Evolutionary conservation across 2,329 filamentous ascomycete genomes (phyloP).

Genomic region (Thermothelomyces thermophilus): DNA sequence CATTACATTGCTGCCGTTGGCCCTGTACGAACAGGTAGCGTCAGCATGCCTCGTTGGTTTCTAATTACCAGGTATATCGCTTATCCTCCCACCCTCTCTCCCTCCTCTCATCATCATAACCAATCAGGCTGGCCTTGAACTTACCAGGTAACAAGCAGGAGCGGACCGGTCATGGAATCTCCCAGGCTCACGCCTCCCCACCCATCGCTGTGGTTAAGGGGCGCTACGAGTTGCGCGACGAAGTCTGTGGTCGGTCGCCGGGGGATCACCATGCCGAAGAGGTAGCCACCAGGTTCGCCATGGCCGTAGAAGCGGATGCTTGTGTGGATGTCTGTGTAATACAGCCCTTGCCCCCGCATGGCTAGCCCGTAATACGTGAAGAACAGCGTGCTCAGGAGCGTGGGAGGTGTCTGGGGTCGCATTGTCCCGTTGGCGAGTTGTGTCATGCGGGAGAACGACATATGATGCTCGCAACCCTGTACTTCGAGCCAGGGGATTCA

Average conservation of each 20-base stretch:
- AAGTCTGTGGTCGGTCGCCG: slow-evolving; percentile 44
- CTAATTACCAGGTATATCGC: too few species aligned
- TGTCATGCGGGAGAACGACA: too few species aligned
- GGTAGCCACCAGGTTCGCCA: slow-evolving; percentile 33
- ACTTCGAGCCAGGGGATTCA: too few species aligned
- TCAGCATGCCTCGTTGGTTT: background rate
- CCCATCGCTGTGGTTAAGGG: slow-evolving; percentile 35
- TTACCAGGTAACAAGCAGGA: slow-evolving; percentile 40
- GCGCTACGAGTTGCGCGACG: slow-evolving; percentile 46
- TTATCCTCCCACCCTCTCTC: too few species aligned
- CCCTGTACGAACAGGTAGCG: background rate
- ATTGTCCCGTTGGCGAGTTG: too few species aligned
- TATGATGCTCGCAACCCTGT: too few species aligned
- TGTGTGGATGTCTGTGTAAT: slow-evolving; percentile 16
- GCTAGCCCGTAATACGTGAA: background rate
- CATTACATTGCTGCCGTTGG: slow-evolving; percentile 27
- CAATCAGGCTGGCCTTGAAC: background rate
- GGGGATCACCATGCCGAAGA: slow-evolving; percentile 46
- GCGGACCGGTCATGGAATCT: slow-evolving; percentile 37
- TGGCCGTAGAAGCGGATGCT: slow-evolving; percentile 40
- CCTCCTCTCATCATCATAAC: background rate
- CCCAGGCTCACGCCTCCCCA: slow-evolving; percentile 43
- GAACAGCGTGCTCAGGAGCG: background rate
- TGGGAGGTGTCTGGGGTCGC: background rate
- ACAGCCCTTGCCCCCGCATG: background rate